These are phyloP conservation scores for Ganoderma lingzhi DNA, from an alignment of 1,284 basidiomycete species.

Conservation along the genomic window DNA sequence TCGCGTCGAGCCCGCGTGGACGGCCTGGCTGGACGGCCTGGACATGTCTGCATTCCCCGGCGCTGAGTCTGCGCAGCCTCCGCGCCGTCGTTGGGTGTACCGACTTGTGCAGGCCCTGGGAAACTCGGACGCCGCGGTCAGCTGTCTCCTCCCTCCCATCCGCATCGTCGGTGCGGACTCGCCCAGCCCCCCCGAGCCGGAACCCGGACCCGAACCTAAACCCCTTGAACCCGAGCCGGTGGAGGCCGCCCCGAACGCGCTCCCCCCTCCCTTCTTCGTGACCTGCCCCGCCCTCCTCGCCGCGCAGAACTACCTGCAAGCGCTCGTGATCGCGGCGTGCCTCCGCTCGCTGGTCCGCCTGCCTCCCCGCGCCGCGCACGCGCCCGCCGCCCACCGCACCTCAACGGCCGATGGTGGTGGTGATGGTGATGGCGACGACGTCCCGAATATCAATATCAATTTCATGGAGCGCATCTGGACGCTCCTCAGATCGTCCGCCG, in stretches of 20 bases:
- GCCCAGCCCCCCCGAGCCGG: constrained; percentile 26
- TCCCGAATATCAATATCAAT: background rate
- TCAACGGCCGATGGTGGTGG: background rate
- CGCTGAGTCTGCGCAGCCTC: constrained; percentile 1
- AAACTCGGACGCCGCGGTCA: constrained; percentile 49
- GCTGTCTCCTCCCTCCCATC: constrained; percentile 50
- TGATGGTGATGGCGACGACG: too few relatives aligned
- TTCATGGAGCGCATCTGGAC: constrained; percentile 71
- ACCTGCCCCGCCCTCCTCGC: constrained; percentile 58
- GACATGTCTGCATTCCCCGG: constrained; percentile 27
- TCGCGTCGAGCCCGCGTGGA: constrained; percentile 47
- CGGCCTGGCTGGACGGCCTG: constrained; percentile 47
- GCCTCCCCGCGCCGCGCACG: constrained; percentile 32
- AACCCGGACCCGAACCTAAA: constrained; percentile 22
- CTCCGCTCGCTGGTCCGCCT: constrained; percentile 62
- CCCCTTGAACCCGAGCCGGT: too few relatives aligned
- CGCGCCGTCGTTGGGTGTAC: constrained; percentile 48
- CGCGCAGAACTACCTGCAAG: constrained; percentile 76
- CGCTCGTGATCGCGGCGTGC: constrained; percentile 69
- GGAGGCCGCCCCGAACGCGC: constrained; percentile 43
- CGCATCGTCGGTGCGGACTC: constrained; percentile 14
- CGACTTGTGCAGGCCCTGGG: constrained; percentile 58
- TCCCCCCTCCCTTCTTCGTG: constrained; percentile 73
- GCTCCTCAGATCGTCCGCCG: constrained; percentile 65
- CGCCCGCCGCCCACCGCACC: background rate